Conservation (phyloP, 177 flowering plant species). For the Vitis hybrid region DNA sequence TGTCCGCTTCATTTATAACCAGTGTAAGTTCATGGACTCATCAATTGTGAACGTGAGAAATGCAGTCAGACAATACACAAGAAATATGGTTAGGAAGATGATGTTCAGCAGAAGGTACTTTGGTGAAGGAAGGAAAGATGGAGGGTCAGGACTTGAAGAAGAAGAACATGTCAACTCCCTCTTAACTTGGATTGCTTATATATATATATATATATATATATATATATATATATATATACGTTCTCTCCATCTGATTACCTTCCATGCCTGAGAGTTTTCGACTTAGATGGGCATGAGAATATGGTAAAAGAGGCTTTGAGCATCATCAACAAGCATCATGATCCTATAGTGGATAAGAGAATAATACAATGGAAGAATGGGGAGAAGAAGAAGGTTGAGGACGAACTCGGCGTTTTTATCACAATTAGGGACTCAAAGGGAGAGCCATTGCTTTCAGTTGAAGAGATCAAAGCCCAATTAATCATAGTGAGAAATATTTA, state of each 20-base stretch:
- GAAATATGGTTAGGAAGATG: slow-evolving; percentile 32
- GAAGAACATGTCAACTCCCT: slow-evolving; percentile 33
- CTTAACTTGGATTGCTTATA: slow-evolving; percentile 16
- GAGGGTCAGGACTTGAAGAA: slow-evolving; percentile 47
- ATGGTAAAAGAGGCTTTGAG: slow-evolving; percentile 19
- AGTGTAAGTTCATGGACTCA: not conserved
- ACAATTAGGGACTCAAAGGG: slow-evolving; percentile 31
- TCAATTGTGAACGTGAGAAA: slow-evolving; percentile 18
- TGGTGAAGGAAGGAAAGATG: slow-evolving; percentile 34
- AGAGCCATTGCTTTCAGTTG: slow-evolving; percentile 30
- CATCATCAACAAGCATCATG: slow-evolving; percentile 26
- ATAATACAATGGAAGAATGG: slow-evolving; percentile 33
- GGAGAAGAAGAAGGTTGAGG: slow-evolving; percentile 24
- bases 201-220: too few species aligned
- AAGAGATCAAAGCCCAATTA: slow-evolving; percentile 46
- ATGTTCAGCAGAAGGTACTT: slow-evolving; percentile 41
- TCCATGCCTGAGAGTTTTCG: slow-evolving; percentile 34
- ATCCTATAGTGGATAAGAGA: slow-evolving; percentile 34
- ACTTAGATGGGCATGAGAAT: slow-evolving; percentile 44
- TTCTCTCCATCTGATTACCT: slow-evolving; percentile 43
- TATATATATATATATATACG: not conserved
- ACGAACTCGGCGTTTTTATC: slow-evolving; percentile 46
- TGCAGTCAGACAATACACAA: slow-evolving; percentile 21
- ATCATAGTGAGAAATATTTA: slow-evolving; percentile 10
- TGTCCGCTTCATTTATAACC: slow-evolving; percentile 10